phyloP scores from a whole-genome alignment of 2,329 filamentous ascomycete genomes.

The Ascochyta koolunga region DNA sequence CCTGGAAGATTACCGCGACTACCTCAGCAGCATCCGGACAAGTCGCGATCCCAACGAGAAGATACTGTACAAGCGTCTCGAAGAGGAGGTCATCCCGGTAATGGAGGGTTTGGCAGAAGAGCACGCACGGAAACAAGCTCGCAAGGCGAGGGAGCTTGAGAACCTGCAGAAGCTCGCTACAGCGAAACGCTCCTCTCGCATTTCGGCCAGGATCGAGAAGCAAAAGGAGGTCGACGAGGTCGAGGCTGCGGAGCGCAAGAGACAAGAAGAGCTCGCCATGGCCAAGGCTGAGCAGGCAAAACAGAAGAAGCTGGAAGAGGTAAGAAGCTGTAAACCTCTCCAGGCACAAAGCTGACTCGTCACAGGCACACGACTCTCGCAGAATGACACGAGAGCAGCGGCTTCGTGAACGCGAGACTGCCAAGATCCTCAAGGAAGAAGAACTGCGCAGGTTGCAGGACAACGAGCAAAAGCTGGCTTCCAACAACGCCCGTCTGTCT shows the following conservation, averaged over 20 bases:
- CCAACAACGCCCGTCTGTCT: conserved; percentile 64
- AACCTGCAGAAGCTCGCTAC: conserved; percentile 87
- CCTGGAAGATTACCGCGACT: conserved; percentile 74
- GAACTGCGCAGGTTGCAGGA: conserved; percentile 81
- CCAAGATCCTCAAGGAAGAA: conserved; percentile 82
- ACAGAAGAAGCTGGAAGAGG: conserved; percentile 69
- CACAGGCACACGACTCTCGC: conserved; percentile 74
- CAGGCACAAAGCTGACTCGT: conserved; percentile 29
- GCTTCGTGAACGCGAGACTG: conserved; percentile 81
- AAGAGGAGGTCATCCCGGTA: conserved; percentile 80
- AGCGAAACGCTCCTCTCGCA: conserved; percentile 89
- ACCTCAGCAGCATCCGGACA: conserved; percentile 74
- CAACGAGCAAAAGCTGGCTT: conserved; percentile 65
- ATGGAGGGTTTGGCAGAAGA: conserved; percentile 76
- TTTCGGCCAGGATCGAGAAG: conserved; percentile 81
- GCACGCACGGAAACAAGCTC: conserved; percentile 73
- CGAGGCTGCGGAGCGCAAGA: conserved; percentile 72
- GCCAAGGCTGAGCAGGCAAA: conserved; percentile 64
- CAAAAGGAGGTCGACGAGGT: conserved; percentile 75
- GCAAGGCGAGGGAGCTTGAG: conserved; percentile 78
- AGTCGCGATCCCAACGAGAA: conserved; percentile 87
- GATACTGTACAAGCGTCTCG: conserved; percentile 71
- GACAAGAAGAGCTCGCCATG: conserved; percentile 67
- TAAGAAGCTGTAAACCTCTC: conserved; percentile 22
- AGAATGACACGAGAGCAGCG: conserved; percentile 85